phyloP scores from a whole-genome alignment of 805 yeast species.

The Kazachstania viticola region DNA sequence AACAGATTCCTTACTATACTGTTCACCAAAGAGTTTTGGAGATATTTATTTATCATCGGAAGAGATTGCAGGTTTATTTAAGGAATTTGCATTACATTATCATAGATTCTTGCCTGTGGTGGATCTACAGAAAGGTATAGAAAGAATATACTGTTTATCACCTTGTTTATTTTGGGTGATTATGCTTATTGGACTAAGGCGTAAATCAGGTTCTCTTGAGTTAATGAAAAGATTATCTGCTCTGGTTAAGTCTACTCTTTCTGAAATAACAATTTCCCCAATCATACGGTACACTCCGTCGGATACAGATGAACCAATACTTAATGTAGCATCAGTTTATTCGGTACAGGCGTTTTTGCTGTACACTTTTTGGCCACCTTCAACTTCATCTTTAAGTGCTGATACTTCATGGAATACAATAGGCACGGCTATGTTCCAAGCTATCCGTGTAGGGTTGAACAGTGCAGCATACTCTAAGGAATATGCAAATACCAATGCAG shows the following conservation, averaged over 20 bases:
- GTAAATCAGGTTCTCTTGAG: slow-evolving; percentile 32
- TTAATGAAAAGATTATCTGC: slow-evolving; percentile 56
- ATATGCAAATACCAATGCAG: slow-evolving; percentile 31
- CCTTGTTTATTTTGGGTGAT: slow-evolving; percentile 93
- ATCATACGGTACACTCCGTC: slow-evolving; percentile 74
- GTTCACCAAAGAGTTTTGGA: slow-evolving; percentile 64
- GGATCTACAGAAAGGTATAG: slow-evolving; percentile 73
- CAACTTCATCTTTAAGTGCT: slow-evolving; percentile 87
- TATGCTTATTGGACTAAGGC: slow-evolving; percentile 70
- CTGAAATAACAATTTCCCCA: slow-evolving; percentile 84
- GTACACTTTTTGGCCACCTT: slow-evolving; percentile 92
- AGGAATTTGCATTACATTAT: slow-evolving; percentile 63
- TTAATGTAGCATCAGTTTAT: slow-evolving; percentile 83
- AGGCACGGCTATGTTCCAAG: slow-evolving; percentile 87
- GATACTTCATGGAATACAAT: slow-evolving; percentile 94
- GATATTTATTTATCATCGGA: slow-evolving; percentile 49
- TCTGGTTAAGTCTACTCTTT: slow-evolving; percentile 60
- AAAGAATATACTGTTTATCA: slow-evolving; percentile 61
- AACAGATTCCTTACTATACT: slow-evolving; percentile 31
- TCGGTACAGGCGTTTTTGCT: slow-evolving; percentile 87
- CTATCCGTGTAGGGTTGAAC: slow-evolving; percentile 83
- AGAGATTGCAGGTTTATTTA: slow-evolving; percentile 48
- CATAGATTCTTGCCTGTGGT: slow-evolving; percentile 85
- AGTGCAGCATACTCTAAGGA: slow-evolving; percentile 60
- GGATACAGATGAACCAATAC: slow-evolving; percentile 67